A percentile compares a stretch with the other conserved stretches of the same genome.
These are phyloP conservation scores for Kodamaea sagamina DNA, from an alignment of 805 yeast species.

Conservation along the genomic window DNA sequence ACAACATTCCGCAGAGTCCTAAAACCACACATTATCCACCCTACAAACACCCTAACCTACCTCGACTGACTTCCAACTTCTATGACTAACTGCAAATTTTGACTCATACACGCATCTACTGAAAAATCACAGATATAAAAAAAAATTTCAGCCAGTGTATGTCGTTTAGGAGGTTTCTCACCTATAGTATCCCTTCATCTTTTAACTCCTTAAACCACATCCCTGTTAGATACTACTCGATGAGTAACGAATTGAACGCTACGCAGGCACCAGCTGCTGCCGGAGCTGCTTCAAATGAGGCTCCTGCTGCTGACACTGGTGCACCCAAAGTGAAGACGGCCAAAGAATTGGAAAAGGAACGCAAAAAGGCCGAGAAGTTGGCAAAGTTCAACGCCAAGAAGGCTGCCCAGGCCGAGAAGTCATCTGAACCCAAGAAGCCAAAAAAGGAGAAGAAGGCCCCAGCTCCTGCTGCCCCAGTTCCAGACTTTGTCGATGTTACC, in stretches of 20 bases:
- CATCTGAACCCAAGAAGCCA: slow-evolving; percentile 21
- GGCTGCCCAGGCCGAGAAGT: slow-evolving; percentile 45
- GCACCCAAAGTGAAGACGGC: slow-evolving; percentile 56
- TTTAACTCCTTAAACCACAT: slow-evolving; percentile 1
- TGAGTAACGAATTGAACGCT: slow-evolving; percentile 14
- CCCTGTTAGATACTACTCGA: slow-evolving; percentile 9
- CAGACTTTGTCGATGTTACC: slow-evolving; percentile 86
- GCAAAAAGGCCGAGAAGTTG: slow-evolving; percentile 83
- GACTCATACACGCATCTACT: slow-evolving; percentile 6
- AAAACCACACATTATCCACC: background rate
- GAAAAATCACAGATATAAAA: slow-evolving; percentile 6
- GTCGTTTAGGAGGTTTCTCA: slow-evolving; percentile 10
- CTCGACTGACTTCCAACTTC: background rate
- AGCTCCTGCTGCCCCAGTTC: slow-evolving; percentile 67
- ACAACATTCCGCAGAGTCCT: background rate
- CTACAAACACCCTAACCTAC: too few relatives aligned
- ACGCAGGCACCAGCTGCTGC: slow-evolving; percentile 21
- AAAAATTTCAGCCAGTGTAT: slow-evolving; percentile 9
- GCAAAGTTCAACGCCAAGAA: slow-evolving; percentile 87
- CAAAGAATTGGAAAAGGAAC: slow-evolving; percentile 82
- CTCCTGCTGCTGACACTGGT: slow-evolving; percentile 16
- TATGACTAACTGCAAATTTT: slow-evolving; percentile 3
- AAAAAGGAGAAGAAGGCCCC: slow-evolving; percentile 71
- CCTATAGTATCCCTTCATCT: slow-evolving; percentile 3
- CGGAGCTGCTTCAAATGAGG: slow-evolving; percentile 5